Evolutionary conservation across 225 moss, liverwort and hornwort species (phyloP).

Genomic region (Pleurozium schreberi): DNA sequence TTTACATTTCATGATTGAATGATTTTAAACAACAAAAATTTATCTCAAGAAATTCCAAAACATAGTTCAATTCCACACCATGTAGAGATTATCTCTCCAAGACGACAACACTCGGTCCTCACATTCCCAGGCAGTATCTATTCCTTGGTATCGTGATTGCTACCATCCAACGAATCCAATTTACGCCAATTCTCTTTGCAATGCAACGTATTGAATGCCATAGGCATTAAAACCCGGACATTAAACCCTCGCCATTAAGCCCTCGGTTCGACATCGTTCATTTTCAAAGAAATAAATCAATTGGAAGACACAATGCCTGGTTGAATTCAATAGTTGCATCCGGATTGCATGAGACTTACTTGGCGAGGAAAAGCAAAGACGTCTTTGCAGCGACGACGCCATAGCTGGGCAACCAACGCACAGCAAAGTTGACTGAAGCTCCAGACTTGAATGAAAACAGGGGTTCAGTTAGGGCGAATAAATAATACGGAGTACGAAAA

Average conservation of each 20-base stretch:
- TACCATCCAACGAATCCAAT: background rate
- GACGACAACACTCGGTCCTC: background rate
- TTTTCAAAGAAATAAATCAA: background rate
- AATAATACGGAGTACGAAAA: background rate
- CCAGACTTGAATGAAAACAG: background rate
- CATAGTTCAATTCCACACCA: background rate
- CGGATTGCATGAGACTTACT: background rate
- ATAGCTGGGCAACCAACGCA: background rate
- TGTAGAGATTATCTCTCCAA: background rate
- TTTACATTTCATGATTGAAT: background rate
- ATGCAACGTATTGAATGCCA: background rate
- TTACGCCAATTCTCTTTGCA: background rate
- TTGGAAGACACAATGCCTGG: background rate
- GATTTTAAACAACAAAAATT: background rate
- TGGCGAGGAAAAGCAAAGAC: background rate
- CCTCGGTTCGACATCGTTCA: background rate
- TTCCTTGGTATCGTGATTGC: background rate
- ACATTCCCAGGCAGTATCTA: background rate
- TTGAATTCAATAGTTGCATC: background rate
- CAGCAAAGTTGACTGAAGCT: background rate
- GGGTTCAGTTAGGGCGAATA: background rate
- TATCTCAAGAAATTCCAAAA: background rate
- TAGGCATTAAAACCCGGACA: background rate
- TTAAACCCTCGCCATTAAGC: background rate
- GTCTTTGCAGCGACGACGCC: conserved; percentile 6